phyloP scores from a whole-genome alignment of 1,139 yeast species.

The Insectozyma bohioensis region DNA sequence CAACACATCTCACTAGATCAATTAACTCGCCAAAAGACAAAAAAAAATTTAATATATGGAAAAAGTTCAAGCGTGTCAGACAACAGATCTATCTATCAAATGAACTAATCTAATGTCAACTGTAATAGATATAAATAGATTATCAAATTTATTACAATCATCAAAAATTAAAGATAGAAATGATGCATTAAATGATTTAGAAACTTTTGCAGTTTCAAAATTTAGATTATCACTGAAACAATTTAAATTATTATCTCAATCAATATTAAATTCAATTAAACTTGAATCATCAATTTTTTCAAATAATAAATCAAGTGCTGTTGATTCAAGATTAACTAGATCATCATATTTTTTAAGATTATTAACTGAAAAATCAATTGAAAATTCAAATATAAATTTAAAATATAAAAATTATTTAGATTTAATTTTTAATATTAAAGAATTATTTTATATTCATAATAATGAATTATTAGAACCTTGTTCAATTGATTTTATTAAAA shows the following conservation, averaged over 20 bases:
- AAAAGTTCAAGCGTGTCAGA: too few species aligned
- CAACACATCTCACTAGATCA: too few species aligned
- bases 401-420: constrained; percentile 33
- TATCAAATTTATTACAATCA: constrained; percentile 31
- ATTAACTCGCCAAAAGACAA: too few species aligned
- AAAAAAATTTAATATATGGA: too few species aligned
- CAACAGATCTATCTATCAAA: too few species aligned
- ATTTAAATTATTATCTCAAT: constrained; percentile 28
- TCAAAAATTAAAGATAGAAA: constrained; percentile 53
- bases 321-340: constrained; percentile 40
- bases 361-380: constrained; percentile 26
- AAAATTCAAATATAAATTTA: constrained; percentile 20
- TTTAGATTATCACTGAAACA: constrained; percentile 23
- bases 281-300: constrained; percentile 38
- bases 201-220: constrained; percentile 25
- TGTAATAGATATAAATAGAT: constrained; percentile 9
- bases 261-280: constrained; percentile 40
- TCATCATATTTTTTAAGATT: constrained; percentile 40
- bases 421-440: constrained; percentile 24
- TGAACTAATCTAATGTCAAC: constrained; percentile 10
- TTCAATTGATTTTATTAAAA: constrained; percentile 31
- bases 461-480: constrained; percentile 32
- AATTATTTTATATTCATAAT: constrained; percentile 16
- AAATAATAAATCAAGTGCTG: constrained; percentile 22
- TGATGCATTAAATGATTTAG: constrained; percentile 47